Evolutionary conservation across 495 filamentous ascomycete genomes (phyloP), one percentile per base, ranked within the genome.

Genomic region (Tetracladium setigerum): DNA sequence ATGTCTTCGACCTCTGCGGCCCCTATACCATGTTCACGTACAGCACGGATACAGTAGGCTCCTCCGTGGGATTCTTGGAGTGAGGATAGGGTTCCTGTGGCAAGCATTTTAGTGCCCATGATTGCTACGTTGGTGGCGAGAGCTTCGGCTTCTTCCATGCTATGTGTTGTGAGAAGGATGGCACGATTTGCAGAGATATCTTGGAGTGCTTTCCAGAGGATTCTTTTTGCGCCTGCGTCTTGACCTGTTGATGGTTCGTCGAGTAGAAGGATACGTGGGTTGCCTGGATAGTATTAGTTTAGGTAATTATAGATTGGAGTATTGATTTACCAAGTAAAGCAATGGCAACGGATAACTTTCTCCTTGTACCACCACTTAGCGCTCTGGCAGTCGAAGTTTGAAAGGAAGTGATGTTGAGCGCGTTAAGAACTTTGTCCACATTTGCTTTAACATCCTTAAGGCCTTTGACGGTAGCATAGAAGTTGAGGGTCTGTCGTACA

Each of bases 101-200:
- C 69, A 2, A 74, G 60, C 65, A 76, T 71, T 13, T 53, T 53
- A 27, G 57, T 64, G 1, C 68, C 68, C 56, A 76, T 65, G 47
- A 76, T 71, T 13, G 67, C 72, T 4, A 69, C 70, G 19, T 68
- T 64, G 35, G 71, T 60, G 1, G 70, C 70, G 15, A 76, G 60
- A 9, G 70, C 67, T 42, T 73, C 69, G 11, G 72, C 72, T 58
- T 76, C 72, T 51, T 74, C 72, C 72, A 74, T 74, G 4, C 56
- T 62, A 50, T 76, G 72, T 3, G 72, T 76, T 50, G 67, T 71
- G 12, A 71, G 49, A 1, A 71, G 50, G 8, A 73, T 58, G 5
- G 62, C 57, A 9, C 70, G 57, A 14, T 65, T 63, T 0, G 61
- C 33, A 1, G 53, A 56, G 17, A 72, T 57, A 2, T 61, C 39